Evolutionary conservation across 495 filamentous ascomycete species (phyloP).

Genomic region (Extremus antarcticus): DNA sequence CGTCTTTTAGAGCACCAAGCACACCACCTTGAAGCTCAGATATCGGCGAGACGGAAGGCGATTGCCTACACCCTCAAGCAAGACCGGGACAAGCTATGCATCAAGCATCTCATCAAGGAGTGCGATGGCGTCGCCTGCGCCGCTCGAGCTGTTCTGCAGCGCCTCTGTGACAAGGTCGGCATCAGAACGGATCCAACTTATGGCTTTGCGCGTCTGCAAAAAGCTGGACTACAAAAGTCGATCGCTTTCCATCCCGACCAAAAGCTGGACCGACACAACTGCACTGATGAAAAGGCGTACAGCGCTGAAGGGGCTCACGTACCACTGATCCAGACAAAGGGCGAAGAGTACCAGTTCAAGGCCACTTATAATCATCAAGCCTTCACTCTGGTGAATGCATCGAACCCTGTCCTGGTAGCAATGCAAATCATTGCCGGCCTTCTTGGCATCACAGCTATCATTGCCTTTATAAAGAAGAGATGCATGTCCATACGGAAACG

Average conservation of each 20-base stretch:
- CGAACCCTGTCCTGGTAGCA: conserved; percentile 16
- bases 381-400: conserved; percentile 17
- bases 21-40: conserved; percentile 19
- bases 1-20: conserved; percentile 22
- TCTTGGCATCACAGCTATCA: conserved; percentile 16
- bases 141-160: conserved; percentile 14
- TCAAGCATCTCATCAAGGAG: conserved; percentile 25
- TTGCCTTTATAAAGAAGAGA: conserved; percentile 14
- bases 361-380: conserved; percentile 12
- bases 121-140: conserved; percentile 31
- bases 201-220: not conserved
- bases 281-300: not conserved
- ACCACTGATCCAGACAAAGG: conserved; percentile 3
- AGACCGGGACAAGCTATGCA: conserved; percentile 19
- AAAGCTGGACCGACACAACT: not conserved
- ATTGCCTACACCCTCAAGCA: conserved; percentile 15
- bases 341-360: not conserved
- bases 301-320: not conserved
- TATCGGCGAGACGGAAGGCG: conserved; percentile 20
- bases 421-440: conserved; percentile 16
- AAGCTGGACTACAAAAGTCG: not conserved
- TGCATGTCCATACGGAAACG: conserved; percentile 24
- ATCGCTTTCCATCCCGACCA: conserved; percentile 2
- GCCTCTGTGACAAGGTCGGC: conserved; percentile 14
- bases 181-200: not conserved